phyloP scores from a whole-genome alignment of 2,329 filamentous ascomycete genomes.

The Botryosphaeria dothidea region DNA sequence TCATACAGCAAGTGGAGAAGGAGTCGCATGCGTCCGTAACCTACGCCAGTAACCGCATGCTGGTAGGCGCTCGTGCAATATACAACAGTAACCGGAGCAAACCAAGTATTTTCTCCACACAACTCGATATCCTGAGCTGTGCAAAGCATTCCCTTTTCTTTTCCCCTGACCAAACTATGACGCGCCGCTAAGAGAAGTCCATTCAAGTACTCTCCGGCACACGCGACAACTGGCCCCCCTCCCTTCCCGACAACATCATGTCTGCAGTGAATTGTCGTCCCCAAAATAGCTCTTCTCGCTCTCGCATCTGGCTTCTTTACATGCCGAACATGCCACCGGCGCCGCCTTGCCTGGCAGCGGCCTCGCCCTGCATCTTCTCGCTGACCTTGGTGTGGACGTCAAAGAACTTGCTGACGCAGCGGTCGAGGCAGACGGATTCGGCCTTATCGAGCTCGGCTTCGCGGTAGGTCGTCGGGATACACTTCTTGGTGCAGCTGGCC shows the following conservation, averaged over 20 bases:
- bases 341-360: slow-evolving; percentile 63
- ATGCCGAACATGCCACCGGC: slow-evolving; percentile 63
- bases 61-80: not conserved
- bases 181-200: not conserved
- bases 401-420: slow-evolving; percentile 97
- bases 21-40: not conserved
- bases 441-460: slow-evolving; percentile 98
- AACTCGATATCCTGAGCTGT: not conserved
- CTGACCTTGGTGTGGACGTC: slow-evolving; percentile 97
- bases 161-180: not conserved
- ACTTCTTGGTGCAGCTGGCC: slow-evolving; percentile 90
- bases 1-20: slow-evolving; percentile 8
- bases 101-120: not conserved
- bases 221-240: not conserved
- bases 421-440: slow-evolving; percentile 96
- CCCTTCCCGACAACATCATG: not conserved
- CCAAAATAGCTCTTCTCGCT: not conserved
- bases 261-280: not conserved
- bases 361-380: slow-evolving; percentile 92
- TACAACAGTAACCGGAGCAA: not conserved
- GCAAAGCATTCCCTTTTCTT: not conserved
- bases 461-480: slow-evolving; percentile 87
- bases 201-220: not conserved
- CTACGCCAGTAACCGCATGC: not conserved
- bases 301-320: slow-evolving; percentile 47